Evolutionary conservation across 768 basidiomycete species (phyloP).

Genomic region (Tylopilus subfusipes): DNA sequence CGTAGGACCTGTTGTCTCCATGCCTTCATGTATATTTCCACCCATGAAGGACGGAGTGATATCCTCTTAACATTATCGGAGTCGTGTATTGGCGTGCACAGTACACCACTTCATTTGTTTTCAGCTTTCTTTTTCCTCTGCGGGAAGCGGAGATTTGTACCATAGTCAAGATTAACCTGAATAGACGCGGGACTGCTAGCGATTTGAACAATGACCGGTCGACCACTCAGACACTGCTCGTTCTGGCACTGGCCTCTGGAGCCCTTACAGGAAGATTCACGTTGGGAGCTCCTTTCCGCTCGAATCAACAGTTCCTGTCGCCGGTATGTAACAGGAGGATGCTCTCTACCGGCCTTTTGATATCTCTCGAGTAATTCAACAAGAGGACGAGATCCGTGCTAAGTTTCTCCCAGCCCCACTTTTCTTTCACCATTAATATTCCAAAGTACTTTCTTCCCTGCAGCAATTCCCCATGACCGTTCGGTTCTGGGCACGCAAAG

Average conservation of each 20-base stretch:
- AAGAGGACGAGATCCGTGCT: constrained; percentile 2
- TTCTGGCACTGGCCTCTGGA: no score
- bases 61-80: constrained; percentile 26
- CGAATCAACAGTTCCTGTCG: neutral
- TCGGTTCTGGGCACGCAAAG: neutral
- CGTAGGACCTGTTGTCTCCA: constrained; percentile 14
- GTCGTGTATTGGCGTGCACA: constrained; percentile 4
- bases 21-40: constrained; percentile 13
- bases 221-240: no score
- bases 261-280: no score
- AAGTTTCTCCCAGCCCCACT: constrained; percentile 10
- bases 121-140: neutral
- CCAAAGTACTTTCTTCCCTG: neutral
- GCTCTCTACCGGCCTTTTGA: neutral
- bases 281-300: no score
- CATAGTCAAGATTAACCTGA: constrained; percentile 5
- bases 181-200: constrained; percentile 10
- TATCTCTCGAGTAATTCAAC: neutral
- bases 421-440: constrained; percentile 3
- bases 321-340: constrained; percentile 2
- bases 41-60: constrained; percentile 18
- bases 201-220: neutral
- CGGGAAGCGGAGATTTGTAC: constrained; percentile 9
- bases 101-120: constrained; percentile 13
- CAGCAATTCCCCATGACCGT: neutral